A percentile compares a stretch with the other conserved stretches of the same genome.
These are phyloP conservation scores for Austropuccinia psidii DNA, from an alignment of 1,284 basidiomycete genomes.

Conservation along the genomic window DNA sequence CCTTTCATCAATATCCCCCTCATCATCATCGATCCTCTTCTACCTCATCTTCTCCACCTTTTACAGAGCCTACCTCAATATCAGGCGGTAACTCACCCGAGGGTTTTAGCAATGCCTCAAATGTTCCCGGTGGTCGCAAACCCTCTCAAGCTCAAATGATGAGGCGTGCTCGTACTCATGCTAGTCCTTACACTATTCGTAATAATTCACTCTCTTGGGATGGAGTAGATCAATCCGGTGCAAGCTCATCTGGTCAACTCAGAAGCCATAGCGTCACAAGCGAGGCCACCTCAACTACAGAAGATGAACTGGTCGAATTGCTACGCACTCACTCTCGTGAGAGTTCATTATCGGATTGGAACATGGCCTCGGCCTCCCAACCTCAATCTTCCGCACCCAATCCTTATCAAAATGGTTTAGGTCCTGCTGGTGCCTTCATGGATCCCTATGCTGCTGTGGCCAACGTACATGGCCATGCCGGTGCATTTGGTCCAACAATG, in stretches of 20 bases:
- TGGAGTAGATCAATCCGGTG: neutral
- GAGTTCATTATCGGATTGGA: constrained; percentile 32
- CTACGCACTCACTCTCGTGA: constrained; percentile 29
- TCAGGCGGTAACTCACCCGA: constrained; percentile 28
- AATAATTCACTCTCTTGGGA: constrained; percentile 14
- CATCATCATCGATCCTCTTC: constrained; percentile 33
- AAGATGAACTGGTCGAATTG: constrained; percentile 25
- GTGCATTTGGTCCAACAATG: neutral
- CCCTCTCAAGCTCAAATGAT: constrained; percentile 23
- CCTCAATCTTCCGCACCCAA: neutral
- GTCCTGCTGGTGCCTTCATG: constrained; percentile 31
- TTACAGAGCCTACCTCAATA: constrained; percentile 6
- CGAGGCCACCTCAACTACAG: constrained; percentile 22
- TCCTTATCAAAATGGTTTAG: constrained; percentile 27
- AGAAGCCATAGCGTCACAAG: constrained; percentile 24
- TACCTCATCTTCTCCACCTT: constrained; percentile 27
- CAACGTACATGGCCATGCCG: constrained; percentile 32
- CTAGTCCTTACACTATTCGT: constrained; percentile 20
- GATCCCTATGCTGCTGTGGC: constrained; percentile 35
- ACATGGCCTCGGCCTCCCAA: neutral
- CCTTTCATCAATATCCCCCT: constrained; percentile 29
- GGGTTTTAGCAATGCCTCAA: neutral
- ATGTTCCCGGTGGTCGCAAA: constrained; percentile 27
- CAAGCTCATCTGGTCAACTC: neutral
- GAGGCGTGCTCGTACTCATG: constrained; percentile 29